A percentile compares a stretch with the other conserved stretches of the same genome.
phyloP scores from a whole-genome alignment of 371 early-diverging fungal species.

The Spiromyces aspiralis region DNA sequence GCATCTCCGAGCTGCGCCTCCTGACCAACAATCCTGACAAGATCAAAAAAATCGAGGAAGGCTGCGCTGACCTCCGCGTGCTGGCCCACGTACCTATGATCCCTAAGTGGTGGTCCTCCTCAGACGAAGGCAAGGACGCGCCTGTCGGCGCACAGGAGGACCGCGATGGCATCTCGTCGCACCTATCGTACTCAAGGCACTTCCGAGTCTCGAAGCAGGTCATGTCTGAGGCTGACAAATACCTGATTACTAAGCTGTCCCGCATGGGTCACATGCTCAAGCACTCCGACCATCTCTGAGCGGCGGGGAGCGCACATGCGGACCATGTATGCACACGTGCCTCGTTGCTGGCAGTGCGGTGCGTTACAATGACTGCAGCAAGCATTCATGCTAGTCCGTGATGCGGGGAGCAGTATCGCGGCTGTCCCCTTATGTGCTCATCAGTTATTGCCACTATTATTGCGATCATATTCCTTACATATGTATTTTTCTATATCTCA shows the following conservation, averaged over 20 bases:
- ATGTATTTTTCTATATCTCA: too few species aligned
- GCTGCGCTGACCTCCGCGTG: constrained; percentile 42
- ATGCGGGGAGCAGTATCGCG: too few species aligned
- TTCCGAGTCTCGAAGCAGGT: constrained; percentile 4
- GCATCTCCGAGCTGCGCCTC: constrained; percentile 44
- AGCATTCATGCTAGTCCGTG: too few species aligned
- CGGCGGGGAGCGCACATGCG: too few species aligned
- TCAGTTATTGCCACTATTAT: too few species aligned
- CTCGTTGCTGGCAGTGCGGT: too few species aligned
- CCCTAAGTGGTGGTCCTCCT: constrained; percentile 52
- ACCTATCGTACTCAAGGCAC: constrained; percentile 16
- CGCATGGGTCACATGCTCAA: constrained; percentile 79
- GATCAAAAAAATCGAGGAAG: constrained; percentile 53
- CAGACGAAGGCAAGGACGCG: not conserved
- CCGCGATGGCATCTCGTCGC: not conserved
- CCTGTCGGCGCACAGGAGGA: not conserved
- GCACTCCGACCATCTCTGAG: too few species aligned
- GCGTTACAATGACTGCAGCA: too few species aligned
- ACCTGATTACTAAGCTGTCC: constrained; percentile 65
- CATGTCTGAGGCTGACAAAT: constrained; percentile 54
- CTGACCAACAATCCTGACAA: constrained; percentile 95
- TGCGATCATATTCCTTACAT: too few species aligned
- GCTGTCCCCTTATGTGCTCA: too few species aligned
- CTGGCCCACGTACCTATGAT: constrained; percentile 77
- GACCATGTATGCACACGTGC: too few species aligned